Conservation (phyloP, 2,329 filamentous ascomycete species). For the Colletotrichum magnum region DNA sequence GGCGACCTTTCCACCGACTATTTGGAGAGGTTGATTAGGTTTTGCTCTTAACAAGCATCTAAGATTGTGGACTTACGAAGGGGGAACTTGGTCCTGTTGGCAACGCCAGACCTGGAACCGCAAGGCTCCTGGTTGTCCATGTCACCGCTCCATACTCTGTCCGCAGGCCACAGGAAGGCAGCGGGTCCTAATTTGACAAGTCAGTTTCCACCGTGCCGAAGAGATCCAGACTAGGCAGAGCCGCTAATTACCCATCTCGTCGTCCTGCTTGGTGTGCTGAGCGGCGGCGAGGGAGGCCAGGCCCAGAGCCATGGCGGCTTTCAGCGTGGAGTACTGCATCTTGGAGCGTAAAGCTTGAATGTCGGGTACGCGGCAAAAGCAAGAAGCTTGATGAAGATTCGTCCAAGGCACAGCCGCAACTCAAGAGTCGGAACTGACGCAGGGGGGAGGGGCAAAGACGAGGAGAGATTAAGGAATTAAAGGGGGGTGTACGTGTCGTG, state of each 20-base stretch:
- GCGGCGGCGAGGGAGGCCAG: slow-evolving; percentile 23
- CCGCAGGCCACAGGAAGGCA: slow-evolving; percentile 68
- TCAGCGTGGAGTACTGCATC: slow-evolving; percentile 25
- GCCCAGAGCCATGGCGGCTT: slow-evolving; percentile 28
- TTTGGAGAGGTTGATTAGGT: neutral
- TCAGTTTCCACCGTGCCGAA: neutral
- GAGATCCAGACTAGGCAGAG: neutral
- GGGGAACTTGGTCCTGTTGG: slow-evolving; percentile 66
- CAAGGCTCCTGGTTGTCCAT: slow-evolving; percentile 68
- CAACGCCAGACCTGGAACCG: slow-evolving; percentile 60
- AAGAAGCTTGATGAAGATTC: neutral
- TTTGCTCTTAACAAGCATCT: too few relatives aligned
- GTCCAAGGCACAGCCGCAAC: slow-evolving; percentile 1
- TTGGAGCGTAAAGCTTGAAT: neutral
- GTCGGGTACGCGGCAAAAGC: slow-evolving; percentile 18
- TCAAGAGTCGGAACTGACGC: neutral
- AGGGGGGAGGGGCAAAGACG: slow-evolving; percentile 11
- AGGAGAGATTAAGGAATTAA: slow-evolving; percentile 30
- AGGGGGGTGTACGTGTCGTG: slow-evolving; percentile 19
- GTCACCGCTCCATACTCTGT: slow-evolving; percentile 63
- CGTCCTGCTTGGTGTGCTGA: slow-evolving; percentile 33
- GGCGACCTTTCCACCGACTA: slow-evolving; percentile 64
- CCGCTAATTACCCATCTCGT: slow-evolving; percentile 40
- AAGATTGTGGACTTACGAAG: slow-evolving; percentile 52
- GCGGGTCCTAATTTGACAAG: slow-evolving; percentile 54